phyloP scores from a whole-genome alignment of 495 filamentous ascomycete genomes.

The Aspergillus olivimuriae region DNA sequence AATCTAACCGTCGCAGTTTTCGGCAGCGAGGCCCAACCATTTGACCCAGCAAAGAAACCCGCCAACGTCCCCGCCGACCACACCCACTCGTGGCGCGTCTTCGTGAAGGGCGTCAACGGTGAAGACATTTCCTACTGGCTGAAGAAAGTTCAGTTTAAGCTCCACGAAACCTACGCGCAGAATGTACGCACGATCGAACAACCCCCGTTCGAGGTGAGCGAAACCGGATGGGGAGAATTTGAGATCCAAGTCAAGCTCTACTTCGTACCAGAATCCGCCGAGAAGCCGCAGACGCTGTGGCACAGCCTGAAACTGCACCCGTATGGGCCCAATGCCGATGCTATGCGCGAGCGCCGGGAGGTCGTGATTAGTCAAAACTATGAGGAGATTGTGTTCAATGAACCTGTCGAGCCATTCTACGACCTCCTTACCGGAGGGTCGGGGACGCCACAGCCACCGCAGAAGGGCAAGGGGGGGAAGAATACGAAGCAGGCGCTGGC shows the following conservation, averaged over 20 bases:
- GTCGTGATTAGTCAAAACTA: conserved; percentile 69
- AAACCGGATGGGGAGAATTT: conserved; percentile 98
- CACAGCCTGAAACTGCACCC: conserved; percentile 89
- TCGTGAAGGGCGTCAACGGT: conserved; percentile 77
- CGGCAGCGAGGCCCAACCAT: conserved; percentile 70
- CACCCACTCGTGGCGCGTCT: conserved; percentile 93
- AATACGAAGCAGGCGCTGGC: conserved; percentile 40
- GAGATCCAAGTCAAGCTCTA: conserved; percentile 89
- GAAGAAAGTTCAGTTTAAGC: conserved; percentile 94
- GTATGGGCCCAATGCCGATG: conserved; percentile 75
- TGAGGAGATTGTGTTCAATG: conserved; percentile 93
- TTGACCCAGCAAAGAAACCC: conserved; percentile 64
- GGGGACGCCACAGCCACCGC: conserved; percentile 16
- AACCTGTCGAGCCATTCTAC: conserved; percentile 86
- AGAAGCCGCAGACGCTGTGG: conserved; percentile 88
- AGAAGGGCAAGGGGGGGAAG: conserved; percentile 40
- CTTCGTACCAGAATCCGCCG: conserved; percentile 75
- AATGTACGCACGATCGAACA: conserved; percentile 70
- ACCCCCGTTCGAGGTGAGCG: conserved; percentile 76
- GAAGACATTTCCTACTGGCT: conserved; percentile 92
- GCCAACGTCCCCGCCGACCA: conserved; percentile 61
- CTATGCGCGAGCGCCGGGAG: conserved; percentile 57
- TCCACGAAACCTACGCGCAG: conserved; percentile 91
- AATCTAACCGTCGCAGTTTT: conserved; percentile 46
- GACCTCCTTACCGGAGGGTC: conserved; percentile 68